Evolutionary conservation across 176 grass and related monocot genomes (phyloP), one percentile per base, ranked within the genome.

Genomic region (Carex littledalei): DNA sequence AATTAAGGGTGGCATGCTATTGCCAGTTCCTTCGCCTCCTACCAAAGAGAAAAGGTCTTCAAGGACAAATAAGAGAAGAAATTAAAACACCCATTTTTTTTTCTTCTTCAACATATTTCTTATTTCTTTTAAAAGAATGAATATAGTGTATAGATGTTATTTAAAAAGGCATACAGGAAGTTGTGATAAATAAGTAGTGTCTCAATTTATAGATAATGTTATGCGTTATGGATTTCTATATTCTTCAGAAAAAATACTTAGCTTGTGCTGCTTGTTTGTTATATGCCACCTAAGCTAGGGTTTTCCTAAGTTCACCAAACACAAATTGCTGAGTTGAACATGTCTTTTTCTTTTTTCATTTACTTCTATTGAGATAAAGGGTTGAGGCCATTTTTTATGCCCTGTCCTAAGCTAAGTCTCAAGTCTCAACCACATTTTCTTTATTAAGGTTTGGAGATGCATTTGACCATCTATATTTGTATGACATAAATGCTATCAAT

Each of bases 61-160:
- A 87, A 98, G 86, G 90, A 66, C 80, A 81, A 95, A 73, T 78
- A 93, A 91, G 85, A 95, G 86, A 86, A 90, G 85, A 41, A 89
- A 87, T 55, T 92, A 87, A 85, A 37, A 39, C 18, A 43, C 24
- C 24, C 18, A 68, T 86, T 78, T 18, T 57, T 57, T 57, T 56
- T 9, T 56, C 32, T 57, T 78, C 12, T 35, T 6, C 9, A 14
- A 17, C 26, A 1, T 34, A 16, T 78, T 26, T 8, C 24, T 8
- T 77, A 6, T 78, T 78, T 31, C 39, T 22, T 57, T 57, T 57
- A 2, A 6, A 78, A 6, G 4, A 57, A 10, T 55, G 26, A 57
- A 78, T 16, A 78, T 78, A 18, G 34, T 56, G 52, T 34, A 78
- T 22, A 78, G 15, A 17, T n/a, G 52, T 78, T 31, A 78, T 13